Evolutionary conservation across 306 rosid genomes (phyloP), one percentile per base, ranked within the genome.

Genomic region (Pterocarpus santalinus): DNA sequence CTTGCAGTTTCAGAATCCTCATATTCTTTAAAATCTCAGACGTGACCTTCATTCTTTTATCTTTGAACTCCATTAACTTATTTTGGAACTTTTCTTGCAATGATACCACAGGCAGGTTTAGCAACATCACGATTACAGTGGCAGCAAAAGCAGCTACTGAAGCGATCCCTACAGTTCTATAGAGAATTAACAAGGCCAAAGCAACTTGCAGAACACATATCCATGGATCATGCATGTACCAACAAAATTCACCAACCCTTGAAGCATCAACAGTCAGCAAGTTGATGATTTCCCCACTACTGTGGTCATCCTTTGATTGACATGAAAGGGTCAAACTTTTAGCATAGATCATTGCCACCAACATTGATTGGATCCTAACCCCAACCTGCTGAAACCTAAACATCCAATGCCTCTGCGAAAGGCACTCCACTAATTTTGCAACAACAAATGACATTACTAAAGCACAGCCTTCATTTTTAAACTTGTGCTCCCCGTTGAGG

Each of bases 1-100:
- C 97, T 75, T 92, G 98, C 28, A 94, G 87, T 84, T 94, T 94
- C 33, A 94, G 95, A 82, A 90, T 91, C 88, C 91, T 88, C 97
- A 92, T 91, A 85, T 89, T 94, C 87, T 85, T 89, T 43, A 94
- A 82, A 70, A 88, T 86, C 90, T 94, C 98, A 1, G 95, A 86
- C 0, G 92, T 94, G 2, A 81, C 88, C 86, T 94, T 92, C 98
- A 94, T 94, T 87, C 98, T 86, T 28, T 14, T 79, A 75, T 94
- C 98, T 79, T 94, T 94, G 57, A 91, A 91, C 43, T 88, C 88
- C 98, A 94, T 94, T 49, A 94, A 67, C 92, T 94, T 92, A 14
- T 61, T 78, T 61, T 94, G 98, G 66, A 78, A 92, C 80, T 85
- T 89, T 77, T 92, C 90, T 73, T 90, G 90, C 82, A 85, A 65